Percentiles rank a stretch among this genome's conserved stretches.
These are phyloP conservation scores for Acer campestre DNA, from an alignment of 345 rosid genomes.

Conservation along the genomic window DNA sequence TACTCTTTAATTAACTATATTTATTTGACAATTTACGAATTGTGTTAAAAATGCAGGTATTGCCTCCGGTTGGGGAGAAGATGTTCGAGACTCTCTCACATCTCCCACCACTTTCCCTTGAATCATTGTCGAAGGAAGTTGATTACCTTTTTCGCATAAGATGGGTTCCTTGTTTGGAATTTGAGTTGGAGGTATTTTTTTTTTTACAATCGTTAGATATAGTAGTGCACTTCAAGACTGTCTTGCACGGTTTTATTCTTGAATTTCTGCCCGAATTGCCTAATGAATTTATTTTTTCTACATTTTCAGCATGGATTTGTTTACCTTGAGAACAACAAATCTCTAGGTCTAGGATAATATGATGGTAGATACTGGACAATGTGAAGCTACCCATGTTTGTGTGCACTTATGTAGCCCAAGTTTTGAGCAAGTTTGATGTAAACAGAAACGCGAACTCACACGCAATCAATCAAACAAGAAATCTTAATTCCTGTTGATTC, in stretches of 20 bases:
- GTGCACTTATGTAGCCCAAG: conserved; percentile 43
- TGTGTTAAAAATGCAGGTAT: conserved; percentile 19
- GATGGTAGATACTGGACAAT: conserved; percentile 61
- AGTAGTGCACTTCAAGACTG: no score
- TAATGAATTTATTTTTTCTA: background rate
- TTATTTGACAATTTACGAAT: no score
- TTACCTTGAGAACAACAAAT: conserved; percentile 38
- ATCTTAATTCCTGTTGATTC: no score
- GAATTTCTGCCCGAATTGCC: no score
- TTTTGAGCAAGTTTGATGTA: conserved; percentile 12
- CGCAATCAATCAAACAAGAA: no score
- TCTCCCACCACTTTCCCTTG: conserved; percentile 40
- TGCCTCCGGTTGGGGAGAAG: conserved; percentile 35
- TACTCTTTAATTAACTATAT: no score
- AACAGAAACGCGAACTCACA: no score
- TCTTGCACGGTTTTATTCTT: no score
- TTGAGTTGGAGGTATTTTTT: conserved; percentile 38
- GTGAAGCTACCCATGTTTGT: conserved; percentile 64
- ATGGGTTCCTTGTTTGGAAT: conserved; percentile 73
- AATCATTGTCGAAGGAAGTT: conserved; percentile 42
- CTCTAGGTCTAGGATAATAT: conserved; percentile 49
- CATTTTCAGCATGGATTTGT: conserved; percentile 32
- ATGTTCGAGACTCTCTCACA: conserved; percentile 48
- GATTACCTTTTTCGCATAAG: conserved; percentile 50
- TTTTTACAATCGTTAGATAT: no score